Evolutionary conservation across 306 rosid species (phyloP).

Genomic region (Malus orientalis): DNA sequence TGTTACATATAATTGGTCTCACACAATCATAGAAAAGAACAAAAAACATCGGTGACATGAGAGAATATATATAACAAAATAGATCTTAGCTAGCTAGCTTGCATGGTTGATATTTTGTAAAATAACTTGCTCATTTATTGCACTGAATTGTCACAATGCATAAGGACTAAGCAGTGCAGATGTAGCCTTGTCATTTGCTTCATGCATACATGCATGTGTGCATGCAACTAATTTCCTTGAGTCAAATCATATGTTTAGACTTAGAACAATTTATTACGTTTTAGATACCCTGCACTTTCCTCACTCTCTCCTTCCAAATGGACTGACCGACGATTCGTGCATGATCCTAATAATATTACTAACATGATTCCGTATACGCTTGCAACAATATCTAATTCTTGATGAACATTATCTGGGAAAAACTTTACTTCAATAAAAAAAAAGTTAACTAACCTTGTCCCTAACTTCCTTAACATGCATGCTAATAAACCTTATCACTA

Average conservation of each 20-base stretch:
- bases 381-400: background rate
- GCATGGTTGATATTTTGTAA: too few relatives aligned
- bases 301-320: background rate
- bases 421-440: background rate
- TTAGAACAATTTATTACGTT: too few relatives aligned
- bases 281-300: background rate
- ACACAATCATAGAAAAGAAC: background rate
- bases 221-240: background rate
- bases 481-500: background rate
- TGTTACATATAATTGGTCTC: background rate
- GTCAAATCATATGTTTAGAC: background rate
- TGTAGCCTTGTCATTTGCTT: too few relatives aligned
- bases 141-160: too few relatives aligned
- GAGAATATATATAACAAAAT: too few relatives aligned
- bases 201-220: too few relatives aligned
- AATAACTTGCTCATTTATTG: too few relatives aligned
- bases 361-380: background rate
- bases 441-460: background rate
- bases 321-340: background rate
- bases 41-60: too few relatives aligned
- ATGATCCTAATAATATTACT: background rate
- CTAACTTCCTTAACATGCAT: background rate
- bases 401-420: background rate
- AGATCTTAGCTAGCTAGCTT: too few relatives aligned
- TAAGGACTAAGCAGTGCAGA: too few relatives aligned